Conservation (phyloP, 1,284 basidiomycete genomes). For the Ustilago nuda region DNA sequence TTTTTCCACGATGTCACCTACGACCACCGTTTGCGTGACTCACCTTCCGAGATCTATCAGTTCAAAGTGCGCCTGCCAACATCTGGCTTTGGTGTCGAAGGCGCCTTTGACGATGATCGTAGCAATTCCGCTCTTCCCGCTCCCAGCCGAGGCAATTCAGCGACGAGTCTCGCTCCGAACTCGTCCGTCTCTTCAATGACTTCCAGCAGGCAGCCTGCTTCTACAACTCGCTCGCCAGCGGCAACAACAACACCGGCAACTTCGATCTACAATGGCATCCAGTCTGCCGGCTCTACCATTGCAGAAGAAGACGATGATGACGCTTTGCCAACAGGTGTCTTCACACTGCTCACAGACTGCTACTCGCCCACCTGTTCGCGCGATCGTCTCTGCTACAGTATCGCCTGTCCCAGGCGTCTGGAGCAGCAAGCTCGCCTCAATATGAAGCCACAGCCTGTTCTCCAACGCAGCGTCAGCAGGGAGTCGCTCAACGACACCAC, state of each 20-base stretch:
- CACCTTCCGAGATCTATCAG: constrained; percentile 89
- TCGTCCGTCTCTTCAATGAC: constrained; percentile 49
- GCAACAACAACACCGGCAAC: constrained; percentile 61
- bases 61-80: constrained; percentile 80
- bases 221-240: constrained; percentile 39
- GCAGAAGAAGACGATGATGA: constrained; percentile 71
- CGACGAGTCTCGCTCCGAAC: constrained; percentile 29
- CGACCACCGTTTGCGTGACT: constrained; percentile 93
- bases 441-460: constrained; percentile 89
- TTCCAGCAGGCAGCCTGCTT: constrained; percentile 63
- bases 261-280: constrained; percentile 55
- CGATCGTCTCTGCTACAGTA: constrained; percentile 93
- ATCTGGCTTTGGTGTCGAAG: constrained; percentile 70
- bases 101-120: constrained; percentile 43
- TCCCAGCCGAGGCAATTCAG: constrained; percentile 46
- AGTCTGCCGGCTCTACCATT: constrained; percentile 38
- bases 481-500: constrained; percentile 85
- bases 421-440: constrained; percentile 90
- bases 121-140: constrained; percentile 14
- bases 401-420: constrained; percentile 90
- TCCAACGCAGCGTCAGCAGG: constrained; percentile 79
- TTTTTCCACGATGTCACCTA: constrained; percentile 99
- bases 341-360: constrained; percentile 95
- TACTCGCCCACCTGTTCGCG: constrained; percentile 97
- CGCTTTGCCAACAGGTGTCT: constrained; percentile 89